Evolutionary conservation across 768 basidiomycete species (phyloP).

Genomic region (Suillus lakei): DNA sequence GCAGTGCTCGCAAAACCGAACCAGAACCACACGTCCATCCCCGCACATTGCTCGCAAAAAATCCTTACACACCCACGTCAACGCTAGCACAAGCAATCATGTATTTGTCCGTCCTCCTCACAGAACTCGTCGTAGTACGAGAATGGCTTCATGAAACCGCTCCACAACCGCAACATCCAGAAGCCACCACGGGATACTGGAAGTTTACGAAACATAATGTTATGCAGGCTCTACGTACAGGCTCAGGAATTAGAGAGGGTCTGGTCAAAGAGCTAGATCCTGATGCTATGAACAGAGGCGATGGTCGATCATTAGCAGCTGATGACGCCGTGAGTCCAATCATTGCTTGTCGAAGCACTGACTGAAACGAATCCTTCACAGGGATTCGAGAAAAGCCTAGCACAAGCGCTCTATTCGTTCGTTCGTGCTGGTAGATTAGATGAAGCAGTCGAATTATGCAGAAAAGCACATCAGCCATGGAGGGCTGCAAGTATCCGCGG

Average conservation of each 20-base stretch:
- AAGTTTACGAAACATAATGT: slow-evolving; percentile 79
- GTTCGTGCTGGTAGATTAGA: slow-evolving; percentile 86
- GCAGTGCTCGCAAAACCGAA: slow-evolving; percentile 72
- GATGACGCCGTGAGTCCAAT: slow-evolving; percentile 73
- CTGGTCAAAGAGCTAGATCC: slow-evolving; percentile 79
- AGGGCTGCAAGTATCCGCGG: slow-evolving; percentile 89
- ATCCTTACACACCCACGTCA: slow-evolving; percentile 83
- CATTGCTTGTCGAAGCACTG: background rate
- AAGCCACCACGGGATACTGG: slow-evolving; percentile 83
- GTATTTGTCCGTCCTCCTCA: slow-evolving; percentile 65
- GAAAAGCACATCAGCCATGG: slow-evolving; percentile 89
- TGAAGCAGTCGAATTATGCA: slow-evolving; percentile 82
- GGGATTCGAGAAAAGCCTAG: slow-evolving; percentile 81
- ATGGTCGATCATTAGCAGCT: slow-evolving; percentile 61
- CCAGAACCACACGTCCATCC: slow-evolving; percentile 52
- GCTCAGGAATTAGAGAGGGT: slow-evolving; percentile 47
- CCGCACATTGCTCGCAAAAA: slow-evolving; percentile 60
- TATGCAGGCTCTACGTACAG: slow-evolving; percentile 65
- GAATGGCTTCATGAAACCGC: slow-evolving; percentile 89
- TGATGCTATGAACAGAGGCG: slow-evolving; percentile 70
- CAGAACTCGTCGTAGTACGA: slow-evolving; percentile 81
- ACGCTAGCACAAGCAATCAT: slow-evolving; percentile 78
- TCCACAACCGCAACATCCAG: slow-evolving; percentile 60
- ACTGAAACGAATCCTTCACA: slow-evolving; percentile 32
- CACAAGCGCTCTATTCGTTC: slow-evolving; percentile 79